Evolutionary conservation across 1,284 basidiomycete genomes (phyloP), one percentile per base, ranked within the genome.

Genomic region (Boletus semigastroideus): DNA sequence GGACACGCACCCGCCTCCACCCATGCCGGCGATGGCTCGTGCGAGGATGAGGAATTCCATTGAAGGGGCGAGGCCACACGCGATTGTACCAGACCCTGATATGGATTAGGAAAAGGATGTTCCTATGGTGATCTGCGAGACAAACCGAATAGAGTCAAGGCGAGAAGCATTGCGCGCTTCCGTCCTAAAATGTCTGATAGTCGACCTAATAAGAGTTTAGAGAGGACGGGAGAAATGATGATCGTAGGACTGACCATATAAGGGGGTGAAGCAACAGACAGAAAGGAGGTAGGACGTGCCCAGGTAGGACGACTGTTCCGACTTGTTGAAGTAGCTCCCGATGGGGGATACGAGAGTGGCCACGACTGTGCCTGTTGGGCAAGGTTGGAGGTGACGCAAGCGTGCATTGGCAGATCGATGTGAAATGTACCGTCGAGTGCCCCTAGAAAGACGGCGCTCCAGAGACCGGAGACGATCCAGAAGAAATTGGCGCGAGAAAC

Each of bases 231-330:
- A 17, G 19, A n/a, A 12, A 45, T 55, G 46, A 58, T 59, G 50
- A 54, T 41, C 50, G 55, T 42, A 53, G 57, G 48, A 25, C 79
- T 60, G 57, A 86, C 88, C 91, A 74, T 94, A 94, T 59, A 94
- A 74, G 51, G 92, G 92, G 17, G 91, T 94, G 66, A 94, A 94
- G 72, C 91, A 94, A 68, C 90, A 95, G 43, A 94, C 86, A 38
- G 90, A 92, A 43, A 95, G 76, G 56, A 95, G 76, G 72, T 93
- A 93, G 4, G 91, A 83, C 11, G 92, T 92, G 27, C 91, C 92
- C 50, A 95, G 85, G 73, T 94, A 94, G 4, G 89, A 90, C 3
- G 90, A 82, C 58, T 89, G 83, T 72, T 88, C 80, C 59, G 87
- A 80, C 73, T 90, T 80, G 71, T 83, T 77, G 70, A 90, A 90